A percentile compares a stretch with the other conserved stretches of the same genome.
Conservation (phyloP, 2,329 filamentous ascomycete genomes). For the Boeremia lycopersici region DNA sequence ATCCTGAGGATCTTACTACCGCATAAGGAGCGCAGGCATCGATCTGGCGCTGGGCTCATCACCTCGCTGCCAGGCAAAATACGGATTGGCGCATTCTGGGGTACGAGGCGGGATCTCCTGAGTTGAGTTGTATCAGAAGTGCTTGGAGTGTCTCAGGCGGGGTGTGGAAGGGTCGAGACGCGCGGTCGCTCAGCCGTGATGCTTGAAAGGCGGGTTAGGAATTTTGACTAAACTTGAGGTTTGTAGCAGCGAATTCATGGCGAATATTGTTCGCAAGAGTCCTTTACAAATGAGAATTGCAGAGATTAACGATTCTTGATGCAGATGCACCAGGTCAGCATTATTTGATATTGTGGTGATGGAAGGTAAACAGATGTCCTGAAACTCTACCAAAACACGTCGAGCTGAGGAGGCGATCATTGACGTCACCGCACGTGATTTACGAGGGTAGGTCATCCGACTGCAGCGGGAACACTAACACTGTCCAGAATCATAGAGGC, state of each 20-base stretch:
- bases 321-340: too few species aligned
- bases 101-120: constrained; percentile 19
- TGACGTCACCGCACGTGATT: constrained; percentile 4
- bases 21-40: constrained; percentile 26
- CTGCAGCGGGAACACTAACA: too few species aligned
- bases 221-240: background rate
- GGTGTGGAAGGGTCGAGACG: constrained; percentile 19
- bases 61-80: constrained; percentile 14
- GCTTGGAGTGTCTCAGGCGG: constrained; percentile 30
- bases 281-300: too few species aligned
- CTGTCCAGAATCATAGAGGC: too few species aligned
- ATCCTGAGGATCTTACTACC: constrained; percentile 34
- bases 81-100: constrained; percentile 20
- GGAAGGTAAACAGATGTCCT: background rate
- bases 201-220: background rate
- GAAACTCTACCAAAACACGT: constrained; percentile 13
- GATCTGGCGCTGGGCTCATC: constrained; percentile 19
- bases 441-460: background rate
- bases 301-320: too few species aligned
- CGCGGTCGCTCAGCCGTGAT: constrained; percentile 8
- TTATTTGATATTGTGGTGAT: background rate
- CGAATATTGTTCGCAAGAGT: too few species aligned
- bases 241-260: too few species aligned
- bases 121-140: constrained; percentile 31
- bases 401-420: background rate